phyloP scores from a whole-genome alignment of 208 protist species.

The Strigomonas culicis region DNA sequence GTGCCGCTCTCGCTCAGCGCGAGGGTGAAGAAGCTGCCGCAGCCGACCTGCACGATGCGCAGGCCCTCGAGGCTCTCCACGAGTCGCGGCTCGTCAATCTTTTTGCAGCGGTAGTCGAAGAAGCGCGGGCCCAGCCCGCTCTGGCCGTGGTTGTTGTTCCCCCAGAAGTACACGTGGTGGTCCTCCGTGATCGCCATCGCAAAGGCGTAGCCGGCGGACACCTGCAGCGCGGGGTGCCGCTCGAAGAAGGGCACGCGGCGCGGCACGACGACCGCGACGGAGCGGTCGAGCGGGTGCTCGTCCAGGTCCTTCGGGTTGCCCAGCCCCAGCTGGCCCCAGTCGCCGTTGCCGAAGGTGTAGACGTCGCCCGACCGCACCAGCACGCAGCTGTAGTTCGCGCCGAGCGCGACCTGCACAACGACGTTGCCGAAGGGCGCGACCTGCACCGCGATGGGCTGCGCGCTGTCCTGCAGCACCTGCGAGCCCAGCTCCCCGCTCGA shows the following conservation, averaged over 20 bases:
- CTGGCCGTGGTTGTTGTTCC: slow-evolving; percentile 91
- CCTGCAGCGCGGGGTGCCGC: slow-evolving; percentile 35
- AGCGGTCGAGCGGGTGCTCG: slow-evolving; percentile 31
- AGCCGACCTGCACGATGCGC: slow-evolving; percentile 70
- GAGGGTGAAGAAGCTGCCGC: slow-evolving; percentile 84
- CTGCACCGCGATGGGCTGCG: slow-evolving; percentile 49
- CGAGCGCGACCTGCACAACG: slow-evolving; percentile 73
- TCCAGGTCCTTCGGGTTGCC: slow-evolving; percentile 37
- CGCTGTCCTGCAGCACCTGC: slow-evolving; percentile 48
- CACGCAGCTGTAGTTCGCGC: slow-evolving; percentile 80
- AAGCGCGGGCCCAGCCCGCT: slow-evolving; percentile 60
- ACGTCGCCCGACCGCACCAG: slow-evolving; percentile 55
- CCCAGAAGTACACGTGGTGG: slow-evolving; percentile 87
- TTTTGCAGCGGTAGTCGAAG: slow-evolving; percentile 53
- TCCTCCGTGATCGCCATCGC: slow-evolving; percentile 69
- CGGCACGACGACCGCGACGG: slow-evolving; percentile 53
- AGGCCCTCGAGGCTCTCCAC: slow-evolving; percentile 65
- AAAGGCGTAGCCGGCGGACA: slow-evolving; percentile 80
- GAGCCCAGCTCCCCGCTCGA: slow-evolving; percentile 77
- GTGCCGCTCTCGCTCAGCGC: slow-evolving; percentile 58
- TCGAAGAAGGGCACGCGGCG: slow-evolving; percentile 72
- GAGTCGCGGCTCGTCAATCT: slow-evolving; percentile 65
- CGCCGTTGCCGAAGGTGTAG: slow-evolving; percentile 78
- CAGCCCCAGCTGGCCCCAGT: slow-evolving; percentile 86
- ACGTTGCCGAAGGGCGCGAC: slow-evolving; percentile 57